Percentiles rank a stretch among this genome's conserved stretches.
Conservation (phyloP, 768 basidiomycete species). For the Naganishia randhawae region DNA sequence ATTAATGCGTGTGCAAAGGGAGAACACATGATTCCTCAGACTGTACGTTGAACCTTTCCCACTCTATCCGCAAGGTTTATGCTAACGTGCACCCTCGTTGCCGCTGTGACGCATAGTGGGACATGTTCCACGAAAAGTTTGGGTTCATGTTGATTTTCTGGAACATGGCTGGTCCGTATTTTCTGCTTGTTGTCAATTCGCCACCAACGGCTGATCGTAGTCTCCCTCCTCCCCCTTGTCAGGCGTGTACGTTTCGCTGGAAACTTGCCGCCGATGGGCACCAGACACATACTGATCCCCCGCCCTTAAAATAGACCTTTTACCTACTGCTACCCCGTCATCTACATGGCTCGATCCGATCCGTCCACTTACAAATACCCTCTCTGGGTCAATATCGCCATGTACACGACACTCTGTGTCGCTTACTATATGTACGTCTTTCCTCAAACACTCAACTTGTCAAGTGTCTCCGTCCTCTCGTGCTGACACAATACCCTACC, state of each 20-base stretch:
- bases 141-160: conserved; percentile 97
- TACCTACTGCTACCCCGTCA: conserved; percentile 93
- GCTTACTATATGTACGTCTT: conserved; percentile 76
- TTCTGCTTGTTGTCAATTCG: background rate
- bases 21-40: conserved; percentile 54
- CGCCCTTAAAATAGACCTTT: conserved; percentile 46
- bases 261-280: background rate
- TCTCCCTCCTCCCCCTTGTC: background rate
- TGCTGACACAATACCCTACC: no score
- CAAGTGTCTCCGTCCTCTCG: no score
- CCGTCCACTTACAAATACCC: conserved; percentile 83
- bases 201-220: background rate
- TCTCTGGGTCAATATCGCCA: conserved; percentile 64
- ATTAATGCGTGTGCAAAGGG: conserved; percentile 93
- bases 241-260: conserved; percentile 7
- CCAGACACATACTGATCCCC: background rate
- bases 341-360: conserved; percentile 95
- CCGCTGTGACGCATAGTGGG: conserved; percentile 88
- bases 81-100: no score
- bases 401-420: conserved; percentile 71
- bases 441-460: no score
- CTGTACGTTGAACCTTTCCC: conserved; percentile 25
- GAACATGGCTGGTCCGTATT: conserved; percentile 54
- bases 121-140: conserved; percentile 97
- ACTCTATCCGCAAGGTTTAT: background rate